These are phyloP conservation scores for Cicer pinnatifidum DNA, from an alignment of 306 rosid genomes.

Conservation along the genomic window DNA sequence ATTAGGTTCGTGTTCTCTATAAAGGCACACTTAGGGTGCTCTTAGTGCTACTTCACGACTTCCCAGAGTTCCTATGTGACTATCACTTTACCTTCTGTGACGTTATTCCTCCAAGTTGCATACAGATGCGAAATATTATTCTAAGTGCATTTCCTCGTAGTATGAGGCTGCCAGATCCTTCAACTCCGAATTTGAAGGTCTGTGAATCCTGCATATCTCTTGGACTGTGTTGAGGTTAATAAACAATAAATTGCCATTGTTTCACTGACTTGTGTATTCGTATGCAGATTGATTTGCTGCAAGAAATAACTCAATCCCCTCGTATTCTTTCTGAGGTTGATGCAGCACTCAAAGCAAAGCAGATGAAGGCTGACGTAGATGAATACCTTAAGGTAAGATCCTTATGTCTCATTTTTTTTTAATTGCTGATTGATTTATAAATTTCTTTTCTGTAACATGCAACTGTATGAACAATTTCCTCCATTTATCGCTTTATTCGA, in stretches of 20 bases:
- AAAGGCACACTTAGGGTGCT: constrained; percentile 96
- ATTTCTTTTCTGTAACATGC: not conserved
- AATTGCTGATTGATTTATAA: constrained; percentile 15
- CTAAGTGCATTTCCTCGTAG: constrained; percentile 97
- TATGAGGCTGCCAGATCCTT: constrained; percentile 98
- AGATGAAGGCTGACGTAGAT: constrained; percentile 88
- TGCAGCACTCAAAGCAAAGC: constrained; percentile 79
- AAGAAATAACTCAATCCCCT: constrained; percentile 86
- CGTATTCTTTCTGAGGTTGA: constrained; percentile 95
- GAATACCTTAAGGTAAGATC: constrained; percentile 78
- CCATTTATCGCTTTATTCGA: constrained; percentile 4
- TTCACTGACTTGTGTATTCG: constrained; percentile 31
- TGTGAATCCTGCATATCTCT: constrained; percentile 15
- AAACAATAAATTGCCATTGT: constrained; percentile 11
- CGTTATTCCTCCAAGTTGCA: constrained; percentile 96
- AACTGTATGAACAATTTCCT: not conserved
- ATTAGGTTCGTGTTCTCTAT: constrained; percentile 80
- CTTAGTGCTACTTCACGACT: constrained; percentile 95
- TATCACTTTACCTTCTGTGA: constrained; percentile 97
- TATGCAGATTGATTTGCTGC: constrained; percentile 90
- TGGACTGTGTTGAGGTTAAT: not conserved
- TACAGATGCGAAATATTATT: constrained; percentile 96
- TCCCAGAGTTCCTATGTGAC: constrained; percentile 95
- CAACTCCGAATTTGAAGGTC: constrained; percentile 93
- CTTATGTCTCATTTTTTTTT: not conserved